These are phyloP conservation scores for Phaeosphaeria sp. DNA, from an alignment of 2,329 filamentous ascomycete genomes.

Conservation along the genomic window DNA sequence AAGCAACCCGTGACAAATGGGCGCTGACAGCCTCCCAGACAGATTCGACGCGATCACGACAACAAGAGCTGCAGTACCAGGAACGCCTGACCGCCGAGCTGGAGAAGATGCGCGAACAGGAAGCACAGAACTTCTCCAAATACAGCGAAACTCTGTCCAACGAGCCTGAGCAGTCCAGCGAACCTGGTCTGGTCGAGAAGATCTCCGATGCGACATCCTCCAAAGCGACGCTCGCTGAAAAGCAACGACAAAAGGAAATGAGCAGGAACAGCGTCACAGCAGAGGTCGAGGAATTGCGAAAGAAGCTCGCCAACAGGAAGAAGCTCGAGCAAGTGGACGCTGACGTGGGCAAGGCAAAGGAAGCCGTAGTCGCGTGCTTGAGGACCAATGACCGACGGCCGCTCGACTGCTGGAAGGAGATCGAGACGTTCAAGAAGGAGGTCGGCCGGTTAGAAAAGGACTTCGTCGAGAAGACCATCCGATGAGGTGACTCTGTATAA, in stretches of 20 bases:
- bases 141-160: slow-evolving; percentile 69
- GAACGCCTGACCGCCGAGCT: slow-evolving; percentile 85
- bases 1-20: not conserved
- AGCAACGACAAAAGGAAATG: slow-evolving; percentile 54
- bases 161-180: slow-evolving; percentile 48
- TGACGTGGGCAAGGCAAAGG: slow-evolving; percentile 74
- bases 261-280: slow-evolving; percentile 60
- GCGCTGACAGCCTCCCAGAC: slow-evolving; percentile 63
- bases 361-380: slow-evolving; percentile 80
- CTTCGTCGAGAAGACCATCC: slow-evolving; percentile 84
- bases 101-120: slow-evolving; percentile 74
- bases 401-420: slow-evolving; percentile 93
- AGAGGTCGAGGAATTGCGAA: slow-evolving; percentile 63
- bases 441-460: slow-evolving; percentile 83
- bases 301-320: slow-evolving; percentile 60
- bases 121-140: slow-evolving; percentile 71
- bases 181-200: slow-evolving; percentile 45
- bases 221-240: slow-evolving; percentile 46
- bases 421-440: slow-evolving; percentile 87
- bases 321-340: slow-evolving; percentile 70
- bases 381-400: slow-evolving; percentile 84
- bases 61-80: slow-evolving; percentile 87
- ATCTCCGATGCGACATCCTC: slow-evolving; percentile 43
- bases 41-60: slow-evolving; percentile 83
- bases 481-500: slow-evolving; percentile 31